Conservation (phyloP, 495 filamentous ascomycete genomes). For the Pseudevernia furfuracea region DNA sequence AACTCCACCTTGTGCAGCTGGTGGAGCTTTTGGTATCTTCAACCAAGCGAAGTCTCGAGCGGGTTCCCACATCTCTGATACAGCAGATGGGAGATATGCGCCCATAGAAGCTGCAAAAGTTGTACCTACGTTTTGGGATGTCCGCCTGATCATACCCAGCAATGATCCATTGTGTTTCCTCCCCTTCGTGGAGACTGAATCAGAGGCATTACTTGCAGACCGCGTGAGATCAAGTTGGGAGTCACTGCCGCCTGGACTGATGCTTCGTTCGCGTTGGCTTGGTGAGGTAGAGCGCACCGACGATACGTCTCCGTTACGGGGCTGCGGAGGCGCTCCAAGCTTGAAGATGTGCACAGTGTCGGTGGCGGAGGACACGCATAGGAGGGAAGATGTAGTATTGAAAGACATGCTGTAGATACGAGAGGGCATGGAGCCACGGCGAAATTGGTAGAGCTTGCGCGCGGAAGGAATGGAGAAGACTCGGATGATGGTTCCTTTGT, state of each 20-base stretch:
- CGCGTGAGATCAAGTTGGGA: slow-evolving; percentile 28
- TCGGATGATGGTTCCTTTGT: slow-evolving; percentile 94
- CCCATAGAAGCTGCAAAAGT: slow-evolving; percentile 81
- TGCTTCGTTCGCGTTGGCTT: slow-evolving; percentile 33
- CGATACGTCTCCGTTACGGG: slow-evolving; percentile 28
- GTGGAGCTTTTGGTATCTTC: slow-evolving; percentile 66
- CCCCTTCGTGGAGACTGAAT: slow-evolving; percentile 31
- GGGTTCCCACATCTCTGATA: slow-evolving; percentile 97
- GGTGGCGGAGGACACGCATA: slow-evolving; percentile 90
- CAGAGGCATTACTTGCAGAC: slow-evolving; percentile 26
- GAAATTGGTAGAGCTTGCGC: slow-evolving; percentile 90
- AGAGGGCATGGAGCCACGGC: slow-evolving; percentile 86
- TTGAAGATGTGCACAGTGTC: slow-evolving; percentile 98
- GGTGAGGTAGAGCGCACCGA: slow-evolving; percentile 29
- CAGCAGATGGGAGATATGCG: slow-evolving; percentile 81
- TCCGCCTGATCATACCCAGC: slow-evolving; percentile 87
- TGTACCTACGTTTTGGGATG: slow-evolving; percentile 90
- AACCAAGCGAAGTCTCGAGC: slow-evolving; percentile 92
- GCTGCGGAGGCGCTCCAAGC: slow-evolving; percentile 40
- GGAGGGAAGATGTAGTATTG: slow-evolving; percentile 83
- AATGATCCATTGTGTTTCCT: slow-evolving; percentile 58
- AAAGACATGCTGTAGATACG: slow-evolving; percentile 99
- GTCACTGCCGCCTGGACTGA: slow-evolving; percentile 38
- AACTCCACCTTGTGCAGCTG: slow-evolving; percentile 33
- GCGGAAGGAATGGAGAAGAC: slow-evolving; percentile 86